phyloP scores from a whole-genome alignment of 441 rosid species.

The Aleurites moluccanus region DNA sequence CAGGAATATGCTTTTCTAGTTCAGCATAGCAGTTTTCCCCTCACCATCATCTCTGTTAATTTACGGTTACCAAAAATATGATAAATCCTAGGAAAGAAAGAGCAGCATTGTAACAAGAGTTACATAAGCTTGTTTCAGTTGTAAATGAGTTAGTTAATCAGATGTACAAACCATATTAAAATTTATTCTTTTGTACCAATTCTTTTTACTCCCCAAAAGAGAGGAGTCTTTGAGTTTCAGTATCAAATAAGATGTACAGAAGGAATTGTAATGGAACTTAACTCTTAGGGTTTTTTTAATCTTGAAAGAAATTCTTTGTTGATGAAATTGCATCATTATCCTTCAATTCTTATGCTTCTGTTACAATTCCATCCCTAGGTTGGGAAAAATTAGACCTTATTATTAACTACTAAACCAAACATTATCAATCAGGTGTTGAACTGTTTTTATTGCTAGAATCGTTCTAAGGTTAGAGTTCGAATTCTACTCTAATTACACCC shows the following conservation, averaged over 20 bases:
- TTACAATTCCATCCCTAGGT: too few relatives aligned
- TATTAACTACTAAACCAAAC: background rate
- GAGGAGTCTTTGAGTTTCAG: conserved; percentile 22
- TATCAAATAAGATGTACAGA: conserved; percentile 36
- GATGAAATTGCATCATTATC: background rate
- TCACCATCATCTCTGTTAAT: conserved; percentile 24
- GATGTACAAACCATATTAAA: conserved; percentile 21
- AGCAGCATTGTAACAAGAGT: conserved; percentile 21
- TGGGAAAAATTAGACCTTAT: background rate
- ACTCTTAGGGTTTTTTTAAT: conserved; percentile 14
- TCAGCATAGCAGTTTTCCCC: conserved; percentile 11
- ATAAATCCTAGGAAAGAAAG: conserved; percentile 27
- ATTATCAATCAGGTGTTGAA: background rate
- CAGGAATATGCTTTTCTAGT: background rate
- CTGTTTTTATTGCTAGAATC: too few relatives aligned
- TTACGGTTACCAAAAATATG: conserved; percentile 16
- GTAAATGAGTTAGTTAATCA: conserved; percentile 43
- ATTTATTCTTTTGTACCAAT: conserved; percentile 35
- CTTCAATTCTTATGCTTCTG: background rate
- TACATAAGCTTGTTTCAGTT: conserved; percentile 25
- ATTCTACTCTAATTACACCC: too few relatives aligned
- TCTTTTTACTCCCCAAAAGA: conserved; percentile 21
- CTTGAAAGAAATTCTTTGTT: conserved; percentile 2
- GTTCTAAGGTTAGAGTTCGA: too few relatives aligned
- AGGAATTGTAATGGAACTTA: conserved; percentile 24